phyloP scores from a whole-genome alignment of 768 basidiomycete species.

The Mycena vitilis region DNA sequence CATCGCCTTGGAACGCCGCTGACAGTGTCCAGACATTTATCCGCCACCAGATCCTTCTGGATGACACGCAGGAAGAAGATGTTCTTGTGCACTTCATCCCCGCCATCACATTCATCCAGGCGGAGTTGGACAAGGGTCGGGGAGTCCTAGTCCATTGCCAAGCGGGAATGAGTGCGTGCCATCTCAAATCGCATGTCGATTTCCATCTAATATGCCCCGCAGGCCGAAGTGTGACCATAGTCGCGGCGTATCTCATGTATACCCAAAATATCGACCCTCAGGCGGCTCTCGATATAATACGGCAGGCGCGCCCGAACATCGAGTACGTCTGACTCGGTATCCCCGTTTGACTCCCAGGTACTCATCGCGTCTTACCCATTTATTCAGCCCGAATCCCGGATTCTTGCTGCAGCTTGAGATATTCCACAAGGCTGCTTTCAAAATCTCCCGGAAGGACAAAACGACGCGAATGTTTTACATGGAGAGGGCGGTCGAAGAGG shows the following conservation, averaged over 20 bases:
- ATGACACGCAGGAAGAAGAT: slow-evolving; percentile 82
- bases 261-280: slow-evolving; percentile 65
- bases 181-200: background rate
- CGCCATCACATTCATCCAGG: slow-evolving; percentile 85
- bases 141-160: slow-evolving; percentile 92
- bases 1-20: slow-evolving; percentile 2
- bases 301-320: slow-evolving; percentile 70
- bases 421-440: slow-evolving; percentile 79
- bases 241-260: slow-evolving; percentile 92
- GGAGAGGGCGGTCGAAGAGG: slow-evolving; percentile 76
- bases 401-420: slow-evolving; percentile 86
- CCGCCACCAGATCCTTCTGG: slow-evolving; percentile 81
- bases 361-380: background rate
- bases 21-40: slow-evolving; percentile 72
- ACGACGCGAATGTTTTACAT: slow-evolving; percentile 86
- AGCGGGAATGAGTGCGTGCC: slow-evolving; percentile 83
- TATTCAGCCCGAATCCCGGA: slow-evolving; percentile 82
- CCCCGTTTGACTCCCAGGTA: background rate
- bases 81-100: slow-evolving; percentile 82
- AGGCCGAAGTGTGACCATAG: slow-evolving; percentile 89
- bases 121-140: slow-evolving; percentile 77
- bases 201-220: slow-evolving; percentile 19
- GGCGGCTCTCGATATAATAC: slow-evolving; percentile 77
- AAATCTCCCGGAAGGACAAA: slow-evolving; percentile 75
- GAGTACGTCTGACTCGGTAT: slow-evolving; percentile 62